phyloP scores from a whole-genome alignment of 345 rosid genomes.

The Noccaea bulbosa region DNA sequence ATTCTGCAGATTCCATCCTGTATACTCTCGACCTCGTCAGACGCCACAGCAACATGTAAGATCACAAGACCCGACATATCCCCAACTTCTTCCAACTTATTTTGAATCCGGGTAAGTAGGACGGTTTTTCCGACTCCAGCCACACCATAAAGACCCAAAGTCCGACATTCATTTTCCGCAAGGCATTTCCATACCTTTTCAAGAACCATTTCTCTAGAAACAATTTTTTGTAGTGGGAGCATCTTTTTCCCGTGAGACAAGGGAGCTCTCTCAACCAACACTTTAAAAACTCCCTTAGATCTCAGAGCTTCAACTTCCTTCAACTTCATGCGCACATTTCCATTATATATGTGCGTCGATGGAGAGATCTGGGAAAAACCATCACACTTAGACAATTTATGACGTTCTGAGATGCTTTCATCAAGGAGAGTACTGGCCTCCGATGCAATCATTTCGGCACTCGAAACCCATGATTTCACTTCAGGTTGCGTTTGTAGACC shows the following conservation, averaged over 20 bases:
- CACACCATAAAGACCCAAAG: neutral
- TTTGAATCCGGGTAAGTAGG: neutral
- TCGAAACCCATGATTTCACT: neutral
- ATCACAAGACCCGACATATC: neutral
- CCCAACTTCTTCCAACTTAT: neutral
- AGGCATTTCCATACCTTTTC: neutral
- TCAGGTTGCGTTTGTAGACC: neutral
- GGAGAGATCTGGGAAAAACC: neutral
- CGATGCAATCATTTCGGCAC: neutral
- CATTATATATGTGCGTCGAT: neutral
- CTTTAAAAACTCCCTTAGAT: neutral
- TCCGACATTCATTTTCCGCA: neutral
- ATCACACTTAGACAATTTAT: neutral
- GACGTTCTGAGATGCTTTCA: neutral
- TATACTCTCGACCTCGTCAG: neutral
- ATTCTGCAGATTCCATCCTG: neutral
- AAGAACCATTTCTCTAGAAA: neutral
- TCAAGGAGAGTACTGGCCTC: neutral
- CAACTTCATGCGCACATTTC: neutral
- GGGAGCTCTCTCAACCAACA: neutral
- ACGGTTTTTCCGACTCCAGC: neutral
- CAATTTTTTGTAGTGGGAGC: neutral
- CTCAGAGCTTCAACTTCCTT: neutral
- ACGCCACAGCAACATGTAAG: neutral
- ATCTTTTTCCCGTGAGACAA: neutral